These are phyloP conservation scores for Lactarius pseudohatsudake DNA, from an alignment of 768 basidiomycete genomes.

Conservation along the genomic window DNA sequence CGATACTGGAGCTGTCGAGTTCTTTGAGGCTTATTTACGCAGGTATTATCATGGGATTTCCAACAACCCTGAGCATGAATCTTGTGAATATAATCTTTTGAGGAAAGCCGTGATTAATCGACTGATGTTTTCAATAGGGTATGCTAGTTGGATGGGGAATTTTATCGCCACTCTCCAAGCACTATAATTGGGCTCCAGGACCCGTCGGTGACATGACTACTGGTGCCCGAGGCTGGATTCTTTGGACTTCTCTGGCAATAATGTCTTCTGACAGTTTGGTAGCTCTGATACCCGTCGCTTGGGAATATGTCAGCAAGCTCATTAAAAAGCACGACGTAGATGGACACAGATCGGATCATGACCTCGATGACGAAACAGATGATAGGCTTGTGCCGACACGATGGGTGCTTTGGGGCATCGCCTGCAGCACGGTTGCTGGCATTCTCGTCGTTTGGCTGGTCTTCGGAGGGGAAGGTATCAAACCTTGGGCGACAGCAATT, in stretches of 20 bases:
- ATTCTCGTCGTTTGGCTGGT: constrained; percentile 83
- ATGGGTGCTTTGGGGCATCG: constrained; percentile 77
- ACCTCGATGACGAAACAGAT: constrained; percentile 71
- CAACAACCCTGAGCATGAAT: constrained; percentile 92
- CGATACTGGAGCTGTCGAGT: not conserved
- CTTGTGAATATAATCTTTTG: constrained; percentile 48
- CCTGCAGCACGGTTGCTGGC: constrained; percentile 60
- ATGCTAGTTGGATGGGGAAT: constrained; percentile 98
- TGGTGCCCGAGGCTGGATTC: constrained; percentile 93
- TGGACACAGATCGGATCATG: constrained; percentile 38
- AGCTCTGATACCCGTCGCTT: constrained; percentile 74
- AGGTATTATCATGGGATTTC: constrained; percentile 98
- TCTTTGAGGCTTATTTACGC: constrained; percentile 7
- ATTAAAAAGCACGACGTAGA: constrained; percentile 27
- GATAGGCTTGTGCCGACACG: constrained; percentile 76
- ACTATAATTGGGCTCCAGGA: constrained; percentile 89
- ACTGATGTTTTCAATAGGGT: constrained; percentile 49
- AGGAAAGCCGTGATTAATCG: constrained; percentile 6
- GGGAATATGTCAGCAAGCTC: constrained; percentile 48
- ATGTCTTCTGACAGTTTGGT: constrained; percentile 93
- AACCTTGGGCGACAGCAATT: constrained; percentile 90
- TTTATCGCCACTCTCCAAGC: constrained; percentile 84
- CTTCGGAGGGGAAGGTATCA: constrained; percentile 89
- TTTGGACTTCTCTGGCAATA: constrained; percentile 94
- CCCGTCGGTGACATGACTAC: constrained; percentile 82